A percentile compares a stretch with the other conserved stretches of the same genome.
phyloP scores from a whole-genome alignment of 495 filamentous ascomycete species.

The Penicillium simplicissimum region DNA sequence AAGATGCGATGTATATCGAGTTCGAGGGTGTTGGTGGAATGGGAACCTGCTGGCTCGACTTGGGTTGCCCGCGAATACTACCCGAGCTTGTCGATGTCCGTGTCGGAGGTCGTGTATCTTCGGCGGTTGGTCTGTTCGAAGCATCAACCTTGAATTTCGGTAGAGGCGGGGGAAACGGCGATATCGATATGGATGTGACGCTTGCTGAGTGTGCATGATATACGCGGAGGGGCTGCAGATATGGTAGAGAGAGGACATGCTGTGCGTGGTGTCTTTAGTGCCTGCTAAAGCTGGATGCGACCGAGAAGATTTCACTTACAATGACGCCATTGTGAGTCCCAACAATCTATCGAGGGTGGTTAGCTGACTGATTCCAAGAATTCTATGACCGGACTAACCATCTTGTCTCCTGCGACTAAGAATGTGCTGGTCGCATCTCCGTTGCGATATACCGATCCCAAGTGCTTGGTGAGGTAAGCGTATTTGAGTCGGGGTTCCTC shows the following conservation, averaged over 20 bases:
- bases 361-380: slow-evolving; percentile 6
- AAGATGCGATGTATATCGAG: slow-evolving; percentile 85
- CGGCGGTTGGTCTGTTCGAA: slow-evolving; percentile 44
- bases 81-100: slow-evolving; percentile 49
- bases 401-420: slow-evolving; percentile 90
- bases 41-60: slow-evolving; percentile 38
- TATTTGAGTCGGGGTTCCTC: slow-evolving; percentile 97
- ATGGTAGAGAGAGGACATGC: slow-evolving; percentile 84
- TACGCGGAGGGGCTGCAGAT: slow-evolving; percentile 72
- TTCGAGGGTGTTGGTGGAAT: slow-evolving; percentile 75
- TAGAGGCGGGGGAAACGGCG: slow-evolving; percentile 80
- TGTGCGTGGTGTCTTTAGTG: slow-evolving; percentile 39
- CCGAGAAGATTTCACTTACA: slow-evolving; percentile 55
- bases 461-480: slow-evolving; percentile 73
- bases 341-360: slow-evolving; percentile 61
- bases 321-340: slow-evolving; percentile 98
- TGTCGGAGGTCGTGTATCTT: slow-evolving; percentile 46
- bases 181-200: slow-evolving; percentile 85
- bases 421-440: slow-evolving; percentile 92
- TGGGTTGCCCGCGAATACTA: slow-evolving; percentile 52
- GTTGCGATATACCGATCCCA: slow-evolving; percentile 83
- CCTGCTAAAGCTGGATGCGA: neutral
- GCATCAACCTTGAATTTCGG: slow-evolving; percentile 57
- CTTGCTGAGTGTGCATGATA: slow-evolving; percentile 93
- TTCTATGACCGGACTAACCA: slow-evolving; percentile 56